Evolutionary conservation across 345 rosid genomes (phyloP).

Genomic region (Corchorus olitorius): DNA sequence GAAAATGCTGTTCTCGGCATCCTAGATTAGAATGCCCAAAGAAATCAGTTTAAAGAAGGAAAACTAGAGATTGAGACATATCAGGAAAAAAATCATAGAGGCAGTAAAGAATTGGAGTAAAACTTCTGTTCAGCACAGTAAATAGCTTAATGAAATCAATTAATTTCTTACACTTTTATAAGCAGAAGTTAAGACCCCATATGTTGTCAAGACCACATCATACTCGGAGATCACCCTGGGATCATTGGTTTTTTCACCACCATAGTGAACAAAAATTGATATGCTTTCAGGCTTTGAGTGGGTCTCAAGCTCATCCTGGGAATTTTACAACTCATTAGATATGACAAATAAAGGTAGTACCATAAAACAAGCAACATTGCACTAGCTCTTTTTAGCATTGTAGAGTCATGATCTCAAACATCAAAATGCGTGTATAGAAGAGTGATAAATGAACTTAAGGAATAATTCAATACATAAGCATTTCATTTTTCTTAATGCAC

Average conservation of each 20-base stretch:
- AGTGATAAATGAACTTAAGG: neutral
- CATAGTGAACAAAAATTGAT: slow-evolving; percentile 62
- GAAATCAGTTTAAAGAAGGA: slow-evolving; percentile 3
- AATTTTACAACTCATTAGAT: slow-evolving; percentile 9
- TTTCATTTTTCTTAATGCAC: neutral
- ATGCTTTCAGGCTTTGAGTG: slow-evolving; percentile 53
- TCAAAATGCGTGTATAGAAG: neutral
- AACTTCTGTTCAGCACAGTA: neutral
- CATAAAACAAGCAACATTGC: neutral
- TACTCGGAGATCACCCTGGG: slow-evolving; percentile 46
- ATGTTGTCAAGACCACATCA: slow-evolving; percentile 74
- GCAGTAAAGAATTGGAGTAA: neutral
- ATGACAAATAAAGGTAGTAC: too few relatives aligned
- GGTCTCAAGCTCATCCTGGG: slow-evolving; percentile 70
- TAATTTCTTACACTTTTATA: slow-evolving; percentile 50
- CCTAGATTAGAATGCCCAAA: slow-evolving; percentile 32
- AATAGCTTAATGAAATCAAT: neutral
- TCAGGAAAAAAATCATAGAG: neutral
- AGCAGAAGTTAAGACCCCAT: slow-evolving; percentile 61
- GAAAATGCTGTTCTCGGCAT: slow-evolving; percentile 46
- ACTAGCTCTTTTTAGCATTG: neutral
- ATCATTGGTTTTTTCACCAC: slow-evolving; percentile 58
- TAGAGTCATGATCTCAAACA: neutral
- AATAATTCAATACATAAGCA: neutral
- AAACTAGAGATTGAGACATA: neutral